Base-by-base conservation (phyloP, 78 protist genomes). In the Polysphondylium violaceum region DNA sequence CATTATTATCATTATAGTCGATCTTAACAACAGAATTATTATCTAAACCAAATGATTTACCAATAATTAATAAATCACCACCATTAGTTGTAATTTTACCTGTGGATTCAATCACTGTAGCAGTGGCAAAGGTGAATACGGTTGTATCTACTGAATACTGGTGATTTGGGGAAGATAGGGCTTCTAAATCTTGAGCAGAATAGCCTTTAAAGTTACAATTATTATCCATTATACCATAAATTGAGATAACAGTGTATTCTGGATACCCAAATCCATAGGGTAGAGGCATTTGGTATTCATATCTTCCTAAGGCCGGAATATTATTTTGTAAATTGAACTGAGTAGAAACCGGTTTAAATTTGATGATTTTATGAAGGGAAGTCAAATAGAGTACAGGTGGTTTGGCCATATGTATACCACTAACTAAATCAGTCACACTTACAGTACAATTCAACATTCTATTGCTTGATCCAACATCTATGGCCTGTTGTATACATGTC, bases 221-320 rank as follows among this genome's bases (percentile, higher is more conserved):
- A 61, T 61, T 61, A 61, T 61, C 33, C 27, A 61, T 29, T 23
- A 61, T 33, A 33, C 69, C 69, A 61, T 31, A 61, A 61, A 61
- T 31, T 14, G 41, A 29, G 17, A 61, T 2, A 33, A 41, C 33
- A 0, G 33, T 33, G 1, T n/a, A n/a, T 11, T 4, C 21, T 29
- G 69, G 69, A 33, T 61, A 61, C 14, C 31, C 43, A 61, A 61
- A 61, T 23, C 69, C 69, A 23, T 33, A 9, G 27, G 69, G 69
- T 61, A 61, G 12, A 12, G 19, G n/a, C 0, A 3, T 61, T 11
- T 25, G 19, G 19, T 41, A 61, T 61, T 36, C 33, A 61, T 33
- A 61, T n/a, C n/a, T n/a, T n/a, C n/a, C n/a, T 2, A 0, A 17
- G 2, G 43, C 11, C n/a, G n/a, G n/a, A n/a, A n/a, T n/a, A n/a